These are phyloP conservation scores for Pleurozium schreberi DNA, from an alignment of 225 moss, liverwort and hornwort genomes.

Conservation along the genomic window DNA sequence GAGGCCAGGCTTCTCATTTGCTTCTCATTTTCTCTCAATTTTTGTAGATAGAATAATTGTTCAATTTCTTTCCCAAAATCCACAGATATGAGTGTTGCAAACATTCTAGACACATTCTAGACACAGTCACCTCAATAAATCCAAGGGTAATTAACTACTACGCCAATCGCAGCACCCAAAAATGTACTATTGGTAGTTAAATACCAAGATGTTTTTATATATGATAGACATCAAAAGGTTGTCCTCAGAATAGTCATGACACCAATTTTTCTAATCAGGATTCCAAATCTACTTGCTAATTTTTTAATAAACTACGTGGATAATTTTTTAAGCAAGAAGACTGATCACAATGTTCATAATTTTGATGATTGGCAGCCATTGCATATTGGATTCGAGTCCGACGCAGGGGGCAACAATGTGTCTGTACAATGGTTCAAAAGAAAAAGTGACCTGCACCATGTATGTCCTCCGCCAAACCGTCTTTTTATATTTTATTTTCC, in stretches of 20 bases:
- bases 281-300: not conserved
- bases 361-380: slow-evolving; percentile 45
- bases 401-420: slow-evolving; percentile 71
- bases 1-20: not conserved
- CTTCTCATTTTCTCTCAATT: not conserved
- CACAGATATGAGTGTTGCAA: not conserved
- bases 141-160: not conserved
- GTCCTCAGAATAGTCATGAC: not conserved
- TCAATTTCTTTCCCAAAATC: not conserved
- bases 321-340: not conserved
- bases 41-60: too few relatives aligned
- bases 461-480: not conserved
- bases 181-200: not conserved
- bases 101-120: too few relatives aligned
- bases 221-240: not conserved
- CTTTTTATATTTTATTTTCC: not conserved
- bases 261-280: not conserved
- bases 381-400: slow-evolving; percentile 60
- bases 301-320: too few relatives aligned
- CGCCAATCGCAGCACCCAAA: not conserved
- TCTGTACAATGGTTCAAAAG: slow-evolving; percentile 62
- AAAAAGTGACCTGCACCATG: slow-evolving; percentile 61
- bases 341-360: not conserved
- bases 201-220: too few relatives aligned
- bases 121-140: not conserved